Evolutionary conservation across 1,139 yeast species (phyloP).

Genomic region (Sugiyamaella sp.): DNA sequence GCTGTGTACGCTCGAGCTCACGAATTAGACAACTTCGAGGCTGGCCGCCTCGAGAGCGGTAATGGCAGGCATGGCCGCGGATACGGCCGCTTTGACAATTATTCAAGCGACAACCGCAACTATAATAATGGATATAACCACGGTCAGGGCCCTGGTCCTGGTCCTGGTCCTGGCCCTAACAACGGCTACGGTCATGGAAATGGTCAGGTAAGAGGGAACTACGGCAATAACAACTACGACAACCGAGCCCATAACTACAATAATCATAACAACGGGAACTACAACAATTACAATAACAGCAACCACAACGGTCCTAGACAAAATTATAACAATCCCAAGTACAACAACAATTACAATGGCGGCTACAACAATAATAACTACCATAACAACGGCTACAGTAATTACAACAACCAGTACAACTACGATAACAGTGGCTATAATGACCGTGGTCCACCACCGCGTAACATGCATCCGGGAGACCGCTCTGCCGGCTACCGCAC

Average conservation of each 20-base stretch:
- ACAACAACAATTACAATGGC: not conserved
- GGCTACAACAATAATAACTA: not conserved
- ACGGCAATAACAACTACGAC: constrained; percentile 7
- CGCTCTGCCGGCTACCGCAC: constrained; percentile 4
- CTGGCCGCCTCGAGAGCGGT: not conserved
- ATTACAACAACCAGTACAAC: not conserved
- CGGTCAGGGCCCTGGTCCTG: constrained; percentile 5
- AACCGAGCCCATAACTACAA: constrained; percentile 15
- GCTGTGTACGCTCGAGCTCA: constrained; percentile 12
- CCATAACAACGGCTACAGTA: not conserved
- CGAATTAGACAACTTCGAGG: constrained; percentile 8
- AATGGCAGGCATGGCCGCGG: constrained; percentile 6
- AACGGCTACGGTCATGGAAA: not conserved
- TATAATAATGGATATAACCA: constrained; percentile 1
- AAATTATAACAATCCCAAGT: not conserved
- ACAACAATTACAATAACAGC: constrained; percentile 10
- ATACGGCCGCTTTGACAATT: not conserved
- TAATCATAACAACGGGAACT: constrained; percentile 7
- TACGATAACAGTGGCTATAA: not conserved
- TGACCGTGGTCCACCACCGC: not conserved
- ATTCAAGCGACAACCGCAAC: constrained; percentile 8
- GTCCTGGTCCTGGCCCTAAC: constrained; percentile 4
- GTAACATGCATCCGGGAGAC: not conserved
- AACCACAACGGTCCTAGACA: not conserved
- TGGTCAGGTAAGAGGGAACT: too few relatives aligned